phyloP scores from a whole-genome alignment of 345 rosid species.

The Lepidium didymum region DNA sequence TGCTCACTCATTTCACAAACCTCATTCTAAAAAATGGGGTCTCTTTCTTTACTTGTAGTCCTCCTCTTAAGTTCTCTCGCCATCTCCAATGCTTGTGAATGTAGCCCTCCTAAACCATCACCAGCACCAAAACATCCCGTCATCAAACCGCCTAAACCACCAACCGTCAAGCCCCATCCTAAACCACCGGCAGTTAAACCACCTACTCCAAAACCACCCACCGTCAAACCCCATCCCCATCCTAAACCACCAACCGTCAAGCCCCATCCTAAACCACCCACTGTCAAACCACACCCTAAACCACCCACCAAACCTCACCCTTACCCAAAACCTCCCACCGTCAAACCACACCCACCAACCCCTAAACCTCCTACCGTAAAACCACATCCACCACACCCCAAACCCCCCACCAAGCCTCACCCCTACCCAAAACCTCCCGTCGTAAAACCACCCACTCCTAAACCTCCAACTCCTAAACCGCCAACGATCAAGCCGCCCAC shows the following conservation, averaged over 20 bases:
- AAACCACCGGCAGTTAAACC: conserved; percentile 19
- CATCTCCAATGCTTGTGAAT: conserved; percentile 23
- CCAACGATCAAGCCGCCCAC: conserved; percentile 28
- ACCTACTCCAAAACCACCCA: conserved; percentile 1
- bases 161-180: conserved; percentile 14
- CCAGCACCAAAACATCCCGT: conserved; percentile 21
- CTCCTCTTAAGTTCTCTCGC: conserved; percentile 21
- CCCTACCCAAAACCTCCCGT: not conserved
- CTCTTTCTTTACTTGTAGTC: conserved; percentile 14
- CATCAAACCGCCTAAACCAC: conserved; percentile 24
- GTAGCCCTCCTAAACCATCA: conserved; percentile 26
- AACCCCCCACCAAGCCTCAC: not conserved
- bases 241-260: conserved; percentile 12
- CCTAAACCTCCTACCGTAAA: not conserved
- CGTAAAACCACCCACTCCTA: not conserved
- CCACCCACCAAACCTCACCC: conserved; percentile 12
- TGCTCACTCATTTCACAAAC: conserved; percentile 9
- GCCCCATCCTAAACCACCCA: not conserved
- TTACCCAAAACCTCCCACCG: conserved; percentile 1
- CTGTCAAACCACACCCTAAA: conserved; percentile 10
- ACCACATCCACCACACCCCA: not conserved
- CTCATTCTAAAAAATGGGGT: conserved; percentile 14
- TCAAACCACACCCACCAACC: not conserved
- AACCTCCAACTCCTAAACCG: not conserved
- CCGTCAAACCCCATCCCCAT: conserved; percentile 1